Evolutionary conservation across 2,329 filamentous ascomycete species (phyloP), one percentile per base, ranked within the genome.

Genomic region (Colletotrichum sp.): DNA sequence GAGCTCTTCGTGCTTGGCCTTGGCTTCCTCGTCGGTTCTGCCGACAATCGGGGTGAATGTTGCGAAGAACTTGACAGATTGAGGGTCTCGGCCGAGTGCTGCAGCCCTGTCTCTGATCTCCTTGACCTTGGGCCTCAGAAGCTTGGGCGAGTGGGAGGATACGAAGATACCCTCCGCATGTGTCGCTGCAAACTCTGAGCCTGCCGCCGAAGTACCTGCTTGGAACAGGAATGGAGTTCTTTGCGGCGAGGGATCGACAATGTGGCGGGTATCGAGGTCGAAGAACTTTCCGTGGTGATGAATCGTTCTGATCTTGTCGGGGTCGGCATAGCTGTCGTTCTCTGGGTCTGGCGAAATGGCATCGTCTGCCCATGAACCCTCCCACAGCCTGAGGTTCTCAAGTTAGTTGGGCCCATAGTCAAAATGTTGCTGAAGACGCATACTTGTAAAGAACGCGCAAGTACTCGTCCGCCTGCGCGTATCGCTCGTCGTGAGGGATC

Each of bases 151-250:
- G 79, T 91, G 90, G 0, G 87, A 87, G 0, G 89, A 89, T 5
- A 92, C 89, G 75, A 92, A 92, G 61, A 92, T 90, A 2, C 88
- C 90, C 82, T 93, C 91, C 3, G 91, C 91, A 74, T 92, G 91
- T 0, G 85, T 88, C 4, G 90, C 86, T 0, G 89, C 91, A 78
- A 93, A 93, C 1, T 84, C 83, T 1, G 87, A 89, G 0, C 91
- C 91, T 0, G 91, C 91, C 0, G 88, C 78, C 0, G 90, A 92
- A 0, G 90, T 91, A 0, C 91, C 91, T 1, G 91, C 91, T 77
- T 92, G 91, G 79, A 91, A 90, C 1, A 91, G 82, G 73, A 91
- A 89, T 0, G 90, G 90, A 0, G 90, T 92, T 1, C 90, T 83
- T 78, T 92, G 90, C 6, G 89, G 89, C 0, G 90, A 91, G 0